A percentile compares a stretch with the other conserved stretches of the same genome.
These are phyloP conservation scores for Remersonia thermophila DNA, from an alignment of 2,329 filamentous ascomycete species.

Conservation along the genomic window DNA sequence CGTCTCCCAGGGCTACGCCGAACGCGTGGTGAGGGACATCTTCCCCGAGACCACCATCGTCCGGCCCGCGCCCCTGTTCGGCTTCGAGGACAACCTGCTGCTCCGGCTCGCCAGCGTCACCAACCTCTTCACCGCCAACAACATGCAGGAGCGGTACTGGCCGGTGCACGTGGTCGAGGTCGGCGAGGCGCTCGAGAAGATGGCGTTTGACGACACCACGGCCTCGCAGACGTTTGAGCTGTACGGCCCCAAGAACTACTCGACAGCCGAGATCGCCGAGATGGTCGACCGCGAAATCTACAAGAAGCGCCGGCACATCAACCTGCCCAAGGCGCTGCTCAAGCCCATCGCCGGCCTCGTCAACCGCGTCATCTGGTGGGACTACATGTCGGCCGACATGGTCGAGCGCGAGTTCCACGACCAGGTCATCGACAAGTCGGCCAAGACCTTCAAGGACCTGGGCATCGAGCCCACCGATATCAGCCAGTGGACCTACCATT, in stretches of 20 bases:
- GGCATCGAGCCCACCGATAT: slow-evolving; percentile 83
- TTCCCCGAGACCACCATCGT: slow-evolving; percentile 97
- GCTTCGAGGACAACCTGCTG: slow-evolving; percentile 86
- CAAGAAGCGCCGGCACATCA: slow-evolving; percentile 81
- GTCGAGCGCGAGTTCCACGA: slow-evolving; percentile 88
- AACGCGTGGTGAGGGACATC: slow-evolving; percentile 72
- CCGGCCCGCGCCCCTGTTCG: slow-evolving; percentile 83
- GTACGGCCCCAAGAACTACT: slow-evolving; percentile 88
- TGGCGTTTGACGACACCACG: slow-evolving; percentile 83
- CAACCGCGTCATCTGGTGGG: slow-evolving; percentile 85
- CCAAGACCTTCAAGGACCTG: slow-evolving; percentile 93
- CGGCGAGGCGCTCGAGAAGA: slow-evolving; percentile 73
- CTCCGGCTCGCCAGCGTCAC: slow-evolving; percentile 69
- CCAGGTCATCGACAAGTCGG: slow-evolving; percentile 76
- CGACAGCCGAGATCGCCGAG: slow-evolving; percentile 71
- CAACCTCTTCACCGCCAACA: slow-evolving; percentile 81
- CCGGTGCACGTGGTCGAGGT: slow-evolving; percentile 95
- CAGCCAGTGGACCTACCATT: slow-evolving; percentile 79
- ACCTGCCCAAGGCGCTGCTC: slow-evolving; percentile 69
- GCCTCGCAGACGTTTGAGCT: slow-evolving; percentile 87
- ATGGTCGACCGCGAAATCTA: slow-evolving; percentile 86
- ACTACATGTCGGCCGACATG: slow-evolving; percentile 67
- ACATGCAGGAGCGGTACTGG: slow-evolving; percentile 82
- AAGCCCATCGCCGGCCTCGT: slow-evolving; percentile 63
- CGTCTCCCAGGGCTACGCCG: slow-evolving; percentile 51